Conservation (phyloP, 345 rosid species). For the Eucalyptus pauciflora region DNA sequence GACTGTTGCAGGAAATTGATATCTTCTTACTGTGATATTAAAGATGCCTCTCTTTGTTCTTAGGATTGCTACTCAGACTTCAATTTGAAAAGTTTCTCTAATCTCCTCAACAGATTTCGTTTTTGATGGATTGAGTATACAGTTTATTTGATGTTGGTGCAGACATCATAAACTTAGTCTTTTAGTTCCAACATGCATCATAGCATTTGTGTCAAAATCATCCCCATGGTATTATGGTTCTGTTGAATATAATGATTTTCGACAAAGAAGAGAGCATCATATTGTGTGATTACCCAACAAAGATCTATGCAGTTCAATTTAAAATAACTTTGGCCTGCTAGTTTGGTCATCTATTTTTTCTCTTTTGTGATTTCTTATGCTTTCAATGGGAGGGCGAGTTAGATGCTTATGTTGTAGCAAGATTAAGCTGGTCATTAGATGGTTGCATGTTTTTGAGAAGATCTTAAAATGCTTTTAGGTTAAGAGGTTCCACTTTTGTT, state of each 20-base stretch:
- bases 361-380: neutral
- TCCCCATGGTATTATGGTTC: neutral
- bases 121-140: neutral
- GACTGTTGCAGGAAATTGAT: neutral
- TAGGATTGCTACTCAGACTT: neutral
- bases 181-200: neutral
- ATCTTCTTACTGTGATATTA: neutral
- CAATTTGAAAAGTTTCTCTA: neutral
- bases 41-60: neutral
- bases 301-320: neutral
- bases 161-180: neutral
- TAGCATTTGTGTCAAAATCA: neutral
- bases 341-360: neutral
- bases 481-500: neutral
- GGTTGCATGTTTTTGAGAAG: neutral
- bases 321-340: neutral
- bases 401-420: neutral
- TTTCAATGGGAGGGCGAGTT: neutral
- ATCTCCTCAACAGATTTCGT: neutral
- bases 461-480: neutral
- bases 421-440: neutral
- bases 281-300: neutral
- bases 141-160: neutral
- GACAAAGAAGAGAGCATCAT: neutral
- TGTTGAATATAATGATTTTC: neutral